Evolutionary conservation across 2,329 filamentous ascomycete species (phyloP).

Genomic region (Aspergillus luchuensis): DNA sequence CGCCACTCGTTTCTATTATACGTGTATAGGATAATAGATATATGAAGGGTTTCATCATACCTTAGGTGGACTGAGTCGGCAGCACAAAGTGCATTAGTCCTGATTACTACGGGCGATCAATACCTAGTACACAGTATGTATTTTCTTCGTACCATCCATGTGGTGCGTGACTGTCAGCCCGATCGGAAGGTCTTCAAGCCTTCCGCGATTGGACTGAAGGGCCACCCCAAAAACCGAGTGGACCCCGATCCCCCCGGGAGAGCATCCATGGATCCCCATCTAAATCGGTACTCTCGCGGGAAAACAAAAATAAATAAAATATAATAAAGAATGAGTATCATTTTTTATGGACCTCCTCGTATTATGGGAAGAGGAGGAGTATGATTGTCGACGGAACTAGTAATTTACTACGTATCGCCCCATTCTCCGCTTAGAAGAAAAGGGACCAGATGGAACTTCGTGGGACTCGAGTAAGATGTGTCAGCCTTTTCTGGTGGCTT

Average conservation of each 20-base stretch:
- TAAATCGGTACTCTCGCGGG: not conserved
- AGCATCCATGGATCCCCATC: slow-evolving; percentile 13
- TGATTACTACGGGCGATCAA: no score
- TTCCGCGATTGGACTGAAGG: slow-evolving; percentile 23
- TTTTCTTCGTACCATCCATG: slow-evolving; percentile 6
- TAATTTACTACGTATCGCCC: slow-evolving; percentile 11
- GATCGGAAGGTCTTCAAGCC: slow-evolving; percentile 19
- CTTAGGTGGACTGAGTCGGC: not conserved
- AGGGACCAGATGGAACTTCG: slow-evolving; percentile 1
- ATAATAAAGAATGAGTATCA: no score
- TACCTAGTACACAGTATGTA: not conserved
- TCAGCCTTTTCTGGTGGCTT: not conserved
- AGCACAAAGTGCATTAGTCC: not conserved
- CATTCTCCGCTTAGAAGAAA: slow-evolving; percentile 17
- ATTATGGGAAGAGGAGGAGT: not conserved
- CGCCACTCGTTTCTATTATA: no score
- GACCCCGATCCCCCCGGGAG: slow-evolving; percentile 10
- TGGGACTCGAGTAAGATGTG: slow-evolving; percentile 2
- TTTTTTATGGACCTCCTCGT: no score
- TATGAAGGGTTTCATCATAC: not conserved
- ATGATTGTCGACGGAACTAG: not conserved
- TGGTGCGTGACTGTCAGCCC: slow-evolving; percentile 18
- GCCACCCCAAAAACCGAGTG: slow-evolving; percentile 3
- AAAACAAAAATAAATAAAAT: no score
- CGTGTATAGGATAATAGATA: no score